A percentile compares a stretch with the other conserved stretches of the same genome.
Evolutionary conservation across 352 stramenopile species (phyloP).

Genomic region (Phytophthora melonis): DNA sequence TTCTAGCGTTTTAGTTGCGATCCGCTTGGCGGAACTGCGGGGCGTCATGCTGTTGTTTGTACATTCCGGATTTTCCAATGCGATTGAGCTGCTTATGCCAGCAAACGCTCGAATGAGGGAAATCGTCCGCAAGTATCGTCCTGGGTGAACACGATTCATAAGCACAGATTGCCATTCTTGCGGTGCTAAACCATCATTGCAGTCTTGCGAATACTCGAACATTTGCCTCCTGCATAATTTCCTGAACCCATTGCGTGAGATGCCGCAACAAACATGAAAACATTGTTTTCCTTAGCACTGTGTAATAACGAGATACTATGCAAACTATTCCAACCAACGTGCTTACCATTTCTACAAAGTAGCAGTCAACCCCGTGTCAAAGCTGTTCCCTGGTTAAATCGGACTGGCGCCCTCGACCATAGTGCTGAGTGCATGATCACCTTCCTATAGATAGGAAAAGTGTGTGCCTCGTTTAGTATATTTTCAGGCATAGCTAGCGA

Average conservation of each 20-base stretch:
- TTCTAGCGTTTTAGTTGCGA: conserved; percentile 30
- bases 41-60: conserved; percentile 13
- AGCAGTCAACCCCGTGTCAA: conserved; percentile 15
- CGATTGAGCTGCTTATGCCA: conserved; percentile 18
- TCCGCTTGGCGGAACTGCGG: conserved; percentile 27
- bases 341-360: conserved; percentile 64
- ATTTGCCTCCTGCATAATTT: conserved; percentile 35
- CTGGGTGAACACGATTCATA: conserved; percentile 50
- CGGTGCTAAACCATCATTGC: conserved; percentile 42
- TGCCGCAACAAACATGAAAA: background rate
- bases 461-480: conserved; percentile 7
- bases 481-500: conserved; percentile 16
- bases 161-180: conserved; percentile 31
- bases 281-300: background rate
- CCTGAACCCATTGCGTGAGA: conserved; percentile 24
- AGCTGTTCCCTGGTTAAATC: conserved; percentile 6
- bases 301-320: background rate
- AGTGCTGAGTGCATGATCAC: background rate
- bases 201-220: conserved; percentile 33
- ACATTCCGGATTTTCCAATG: conserved; percentile 9
- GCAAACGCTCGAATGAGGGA: conserved; percentile 32
- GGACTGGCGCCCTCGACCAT: background rate
- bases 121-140: conserved; percentile 19
- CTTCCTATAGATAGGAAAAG: conserved; percentile 28
- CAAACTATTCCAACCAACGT: background rate